phyloP scores from a whole-genome alignment of 208 protist species.

The Leishmania tropica region DNA sequence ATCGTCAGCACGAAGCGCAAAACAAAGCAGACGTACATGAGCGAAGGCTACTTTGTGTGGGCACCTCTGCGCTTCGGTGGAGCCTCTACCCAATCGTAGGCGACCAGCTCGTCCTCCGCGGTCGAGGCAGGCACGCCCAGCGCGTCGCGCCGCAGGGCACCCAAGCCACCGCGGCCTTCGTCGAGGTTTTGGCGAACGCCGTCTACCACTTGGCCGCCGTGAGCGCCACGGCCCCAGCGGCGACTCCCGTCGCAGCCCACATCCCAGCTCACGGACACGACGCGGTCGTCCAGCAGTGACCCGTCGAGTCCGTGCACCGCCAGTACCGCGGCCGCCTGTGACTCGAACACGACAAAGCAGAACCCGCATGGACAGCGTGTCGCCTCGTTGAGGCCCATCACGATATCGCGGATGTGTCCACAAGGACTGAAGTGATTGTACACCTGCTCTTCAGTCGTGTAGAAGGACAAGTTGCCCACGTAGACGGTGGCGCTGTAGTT shows the following conservation, averaged over 20 bases:
- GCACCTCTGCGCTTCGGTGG: slow-evolving; percentile 26
- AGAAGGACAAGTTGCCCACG: slow-evolving; percentile 98
- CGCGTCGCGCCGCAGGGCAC: slow-evolving; percentile 72
- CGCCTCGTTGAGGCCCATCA: slow-evolving; percentile 97
- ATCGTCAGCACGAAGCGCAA: background rate
- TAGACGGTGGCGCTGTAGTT: slow-evolving; percentile 94
- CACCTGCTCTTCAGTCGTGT: slow-evolving; percentile 98
- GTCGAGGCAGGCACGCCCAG: slow-evolving; percentile 54
- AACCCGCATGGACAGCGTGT: slow-evolving; percentile 98
- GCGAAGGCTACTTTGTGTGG: background rate
- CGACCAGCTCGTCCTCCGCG: slow-evolving; percentile 52
- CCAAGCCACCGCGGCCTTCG: slow-evolving; percentile 91
- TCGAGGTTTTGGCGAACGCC: slow-evolving; percentile 92
- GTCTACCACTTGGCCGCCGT: slow-evolving; percentile 94
- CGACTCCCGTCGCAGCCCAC: slow-evolving; percentile 78
- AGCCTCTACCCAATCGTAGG: slow-evolving; percentile 72
- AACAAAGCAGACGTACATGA: background rate
- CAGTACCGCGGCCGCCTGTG: slow-evolving; percentile 85
- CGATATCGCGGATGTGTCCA: slow-evolving; percentile 96
- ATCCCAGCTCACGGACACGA: slow-evolving; percentile 86
- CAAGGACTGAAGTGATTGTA: slow-evolving; percentile 93
- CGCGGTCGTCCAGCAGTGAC: slow-evolving; percentile 81
- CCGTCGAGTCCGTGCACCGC: slow-evolving; percentile 88
- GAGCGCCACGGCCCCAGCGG: slow-evolving; percentile 83
- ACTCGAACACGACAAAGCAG: slow-evolving; percentile 98